Evolutionary conservation across 192 early-diverging fungal species (phyloP).

Genomic region (Phlyctochytrium bullatum): DNA sequence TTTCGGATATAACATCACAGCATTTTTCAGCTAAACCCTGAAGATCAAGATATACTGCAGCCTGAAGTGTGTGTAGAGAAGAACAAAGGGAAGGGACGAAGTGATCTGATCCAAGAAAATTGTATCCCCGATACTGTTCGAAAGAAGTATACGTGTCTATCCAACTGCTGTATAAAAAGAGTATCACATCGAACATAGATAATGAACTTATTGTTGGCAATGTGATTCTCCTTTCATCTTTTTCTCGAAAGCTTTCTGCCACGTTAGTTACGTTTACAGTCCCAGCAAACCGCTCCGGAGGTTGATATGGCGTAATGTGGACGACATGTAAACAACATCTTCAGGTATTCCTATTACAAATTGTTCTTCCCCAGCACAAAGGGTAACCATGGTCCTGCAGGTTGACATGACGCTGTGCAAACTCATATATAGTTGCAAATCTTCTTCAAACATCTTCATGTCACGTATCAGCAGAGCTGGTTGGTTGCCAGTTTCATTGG

Average conservation of each 20-base stretch:
- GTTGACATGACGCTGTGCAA: background rate
- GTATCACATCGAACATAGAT: background rate
- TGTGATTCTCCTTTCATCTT: background rate
- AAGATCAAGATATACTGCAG: background rate
- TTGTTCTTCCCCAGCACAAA: background rate
- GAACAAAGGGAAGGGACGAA: background rate
- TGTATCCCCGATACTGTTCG: background rate
- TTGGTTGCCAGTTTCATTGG: too few relatives aligned
- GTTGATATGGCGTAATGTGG: background rate
- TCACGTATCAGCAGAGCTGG: too few relatives aligned
- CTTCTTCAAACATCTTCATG: background rate
- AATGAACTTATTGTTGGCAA: background rate
- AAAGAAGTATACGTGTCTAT: background rate
- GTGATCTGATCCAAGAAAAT: background rate
- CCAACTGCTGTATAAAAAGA: background rate
- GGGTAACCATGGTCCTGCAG: background rate
- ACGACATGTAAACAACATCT: background rate
- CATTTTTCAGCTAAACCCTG: background rate
- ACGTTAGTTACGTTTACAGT: background rate
- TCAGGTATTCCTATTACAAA: background rate
- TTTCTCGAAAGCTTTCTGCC: background rate
- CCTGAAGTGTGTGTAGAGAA: background rate
- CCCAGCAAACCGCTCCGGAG: background rate
- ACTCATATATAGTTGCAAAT: background rate
- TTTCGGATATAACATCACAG: background rate